Evolutionary conservation across 495 filamentous ascomycete genomes (phyloP).

Genomic region (Hyaloscypha hepaticicola): DNA sequence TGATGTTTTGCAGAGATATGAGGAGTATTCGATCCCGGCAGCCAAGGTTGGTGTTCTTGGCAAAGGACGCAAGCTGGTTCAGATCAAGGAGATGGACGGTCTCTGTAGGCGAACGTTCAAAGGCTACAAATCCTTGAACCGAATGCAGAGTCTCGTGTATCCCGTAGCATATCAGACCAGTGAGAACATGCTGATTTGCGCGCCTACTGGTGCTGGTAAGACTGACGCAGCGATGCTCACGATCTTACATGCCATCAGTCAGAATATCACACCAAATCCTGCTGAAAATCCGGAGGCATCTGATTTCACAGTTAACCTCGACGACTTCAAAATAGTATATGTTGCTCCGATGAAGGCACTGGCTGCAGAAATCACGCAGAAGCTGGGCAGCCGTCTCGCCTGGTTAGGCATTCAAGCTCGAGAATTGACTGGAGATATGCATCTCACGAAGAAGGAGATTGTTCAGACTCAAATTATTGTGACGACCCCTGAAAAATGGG

Average conservation of each 20-base stretch:
- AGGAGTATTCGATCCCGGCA: constrained; percentile 85
- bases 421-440: constrained; percentile 97
- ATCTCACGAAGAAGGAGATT: constrained; percentile 95
- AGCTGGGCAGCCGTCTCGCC: constrained; percentile 87
- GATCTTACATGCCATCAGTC: constrained; percentile 82
- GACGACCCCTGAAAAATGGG: constrained; percentile 99
- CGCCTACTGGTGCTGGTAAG: constrained; percentile 97
- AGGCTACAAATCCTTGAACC: constrained; percentile 88
- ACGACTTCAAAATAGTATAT: constrained; percentile 98
- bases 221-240: constrained; percentile 98
- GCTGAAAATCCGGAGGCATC: constrained; percentile 67
- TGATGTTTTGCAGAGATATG: constrained; percentile 59
- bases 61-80: constrained; percentile 67
- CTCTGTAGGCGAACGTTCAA: constrained; percentile 90
- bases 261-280: constrained; percentile 79
- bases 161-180: constrained; percentile 93
- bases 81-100: constrained; percentile 82
- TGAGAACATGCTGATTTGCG: constrained; percentile 99
- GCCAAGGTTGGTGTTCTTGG: constrained; percentile 72
- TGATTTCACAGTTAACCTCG: constrained; percentile 72
- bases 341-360: constrained; percentile 98
- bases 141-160: constrained; percentile 97
- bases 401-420: constrained; percentile 89
- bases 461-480: constrained; percentile 96
- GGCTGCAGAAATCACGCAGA: constrained; percentile 93